Base-by-base conservation (phyloP, 306 rosid genomes). In the Cicer yamashitae region DNA sequence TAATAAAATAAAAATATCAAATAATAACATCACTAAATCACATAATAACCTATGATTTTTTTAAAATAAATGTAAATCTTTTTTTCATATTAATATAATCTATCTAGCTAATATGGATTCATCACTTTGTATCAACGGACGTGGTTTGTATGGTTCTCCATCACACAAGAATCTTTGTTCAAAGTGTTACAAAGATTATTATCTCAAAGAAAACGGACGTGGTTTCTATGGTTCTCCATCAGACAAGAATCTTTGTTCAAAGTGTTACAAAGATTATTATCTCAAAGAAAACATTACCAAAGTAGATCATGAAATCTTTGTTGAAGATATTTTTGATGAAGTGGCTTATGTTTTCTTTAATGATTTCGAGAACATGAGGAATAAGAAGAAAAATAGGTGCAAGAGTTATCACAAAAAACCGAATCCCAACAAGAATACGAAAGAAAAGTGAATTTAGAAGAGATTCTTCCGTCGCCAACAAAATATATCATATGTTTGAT, bases 61-160 rank as follows among this genome's bases (percentile, higher is more conserved):
- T 25, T 25, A 0, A 25, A 25, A 25, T 25, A 25, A 2, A 25
- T 25, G 30, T 25, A 25, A n/a, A n/a, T n/a, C n/a, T n/a, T n/a
- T n/a, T n/a, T n/a, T n/a, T n/a, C n/a, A n/a, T n/a, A n/a, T n/a
- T 20, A 1, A 18, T 18, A 18, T 18, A 18, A 18, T 18, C 22
- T 20, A 25, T 1, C 34, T 25, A 25, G 3, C 30, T 22, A 57
- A 57, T 7, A 79, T 79, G 83, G 68, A 20, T 59, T 15, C 77
- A 41, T 10, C 70, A 48, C 77, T 67, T 6, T 88, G 92, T 37
- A 73, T 34, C 1, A 84, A 75, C 7, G 81, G 84, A 3, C 82
- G 92, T 17, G 88, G 88, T 17, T 88, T 80, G 48, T 86, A 30
- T 18, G 84, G 87, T 14, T n/a, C 66, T 3, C 14, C 34, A 46